phyloP scores from a whole-genome alignment of 768 basidiomycete species.

The Tylopilus intermedius region DNA sequence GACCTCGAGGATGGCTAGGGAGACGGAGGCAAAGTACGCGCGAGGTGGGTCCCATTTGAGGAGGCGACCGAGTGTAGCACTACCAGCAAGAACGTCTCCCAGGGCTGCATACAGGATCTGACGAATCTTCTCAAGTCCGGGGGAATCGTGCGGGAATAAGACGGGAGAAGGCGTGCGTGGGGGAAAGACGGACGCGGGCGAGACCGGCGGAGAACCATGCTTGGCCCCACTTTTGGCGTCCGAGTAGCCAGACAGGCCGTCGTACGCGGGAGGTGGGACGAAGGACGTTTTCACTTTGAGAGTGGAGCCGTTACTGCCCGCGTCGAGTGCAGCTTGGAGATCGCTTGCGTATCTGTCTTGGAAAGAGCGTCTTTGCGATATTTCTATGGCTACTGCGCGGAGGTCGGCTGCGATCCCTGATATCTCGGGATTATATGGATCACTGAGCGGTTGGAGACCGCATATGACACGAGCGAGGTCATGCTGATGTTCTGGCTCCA shows the following conservation, averaged over 20 bases:
- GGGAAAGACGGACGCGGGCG: constrained; percentile 30
- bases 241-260: constrained; percentile 27
- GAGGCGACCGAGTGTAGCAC: constrained; percentile 48
- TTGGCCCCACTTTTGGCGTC: constrained; percentile 12
- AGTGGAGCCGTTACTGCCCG: constrained; percentile 37
- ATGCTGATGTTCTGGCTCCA: constrained; percentile 63
- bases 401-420: constrained; percentile 72
- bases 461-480: constrained; percentile 83
- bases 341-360: constrained; percentile 74
- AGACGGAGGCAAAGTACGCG: constrained; percentile 76
- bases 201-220: constrained; percentile 1
- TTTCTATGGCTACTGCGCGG: constrained; percentile 83
- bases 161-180: constrained; percentile 47
- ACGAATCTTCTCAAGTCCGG: constrained; percentile 72
- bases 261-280: constrained; percentile 67
- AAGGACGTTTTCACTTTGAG: constrained; percentile 52
- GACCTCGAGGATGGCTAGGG: constrained; percentile 68
- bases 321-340: constrained; percentile 75
- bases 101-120: constrained; percentile 84
- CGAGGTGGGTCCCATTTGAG: constrained; percentile 61
- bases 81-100: constrained; percentile 59
- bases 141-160: constrained; percentile 33
- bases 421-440: constrained; percentile 39
- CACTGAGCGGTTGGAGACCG: constrained; percentile 41
- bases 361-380: constrained; percentile 78